Conservation (phyloP, 352 stramenopile genomes). For the Aphanomyces euteiches region DNA sequence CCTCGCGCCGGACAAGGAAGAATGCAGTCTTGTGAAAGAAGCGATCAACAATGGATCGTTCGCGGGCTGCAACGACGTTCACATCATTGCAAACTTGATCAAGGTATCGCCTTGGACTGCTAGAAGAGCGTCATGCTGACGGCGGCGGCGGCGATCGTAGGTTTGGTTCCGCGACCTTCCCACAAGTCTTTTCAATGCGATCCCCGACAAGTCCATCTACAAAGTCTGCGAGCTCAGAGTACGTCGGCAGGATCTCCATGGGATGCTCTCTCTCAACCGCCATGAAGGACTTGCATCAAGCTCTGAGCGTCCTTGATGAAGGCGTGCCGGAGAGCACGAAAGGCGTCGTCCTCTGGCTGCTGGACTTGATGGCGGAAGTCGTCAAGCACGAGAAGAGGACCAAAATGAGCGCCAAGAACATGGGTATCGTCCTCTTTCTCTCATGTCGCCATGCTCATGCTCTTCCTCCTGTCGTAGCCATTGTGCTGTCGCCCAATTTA, state of each 20-base stretch:
- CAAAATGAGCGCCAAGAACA: slow-evolving; percentile 78
- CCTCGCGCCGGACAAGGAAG: slow-evolving; percentile 59
- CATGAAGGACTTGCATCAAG: slow-evolving; percentile 37
- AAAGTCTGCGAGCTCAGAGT: slow-evolving; percentile 47
- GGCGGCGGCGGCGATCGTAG: slow-evolving; percentile 28
- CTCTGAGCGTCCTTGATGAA: slow-evolving; percentile 41
- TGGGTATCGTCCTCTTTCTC: slow-evolving; percentile 40
- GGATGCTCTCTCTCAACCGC: neutral
- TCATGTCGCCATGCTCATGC: slow-evolving; percentile 4
- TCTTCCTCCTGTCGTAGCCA: slow-evolving; percentile 40
- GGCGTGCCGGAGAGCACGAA: slow-evolving; percentile 35
- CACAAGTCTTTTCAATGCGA: slow-evolving; percentile 58
- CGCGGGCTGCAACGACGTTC: slow-evolving; percentile 55
- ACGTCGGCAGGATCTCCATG: neutral
- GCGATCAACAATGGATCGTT: slow-evolving; percentile 68
- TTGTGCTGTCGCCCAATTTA: slow-evolving; percentile 77
- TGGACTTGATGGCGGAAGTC: slow-evolving; percentile 68
- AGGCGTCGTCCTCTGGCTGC: slow-evolving; percentile 55
- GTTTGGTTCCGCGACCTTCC: slow-evolving; percentile 81
- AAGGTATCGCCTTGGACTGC: slow-evolving; percentile 42
- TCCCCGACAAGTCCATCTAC: slow-evolving; percentile 63
- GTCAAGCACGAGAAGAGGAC: slow-evolving; percentile 54
- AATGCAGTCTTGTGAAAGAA: slow-evolving; percentile 53
- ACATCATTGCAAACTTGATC: slow-evolving; percentile 80
- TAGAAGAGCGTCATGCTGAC: no score